Evolutionary conservation across 2,329 filamentous ascomycete species (phyloP).

Genomic region (Penicillium frequentans): DNA sequence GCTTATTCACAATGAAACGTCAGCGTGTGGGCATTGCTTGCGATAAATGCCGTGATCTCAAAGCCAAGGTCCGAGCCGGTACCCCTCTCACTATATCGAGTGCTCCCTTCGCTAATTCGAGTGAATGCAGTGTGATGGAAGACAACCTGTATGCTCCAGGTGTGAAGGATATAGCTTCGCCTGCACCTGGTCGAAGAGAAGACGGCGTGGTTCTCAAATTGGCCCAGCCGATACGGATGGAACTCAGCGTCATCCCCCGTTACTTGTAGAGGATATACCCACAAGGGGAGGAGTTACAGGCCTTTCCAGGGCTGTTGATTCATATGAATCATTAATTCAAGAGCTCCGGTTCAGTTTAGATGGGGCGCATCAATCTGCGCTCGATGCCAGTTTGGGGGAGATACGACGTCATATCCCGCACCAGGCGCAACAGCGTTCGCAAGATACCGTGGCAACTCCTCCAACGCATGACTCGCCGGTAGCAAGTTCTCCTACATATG

Average conservation of each 20-base stretch:
- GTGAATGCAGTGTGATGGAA: slow-evolving; percentile 26
- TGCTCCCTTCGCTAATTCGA: neutral
- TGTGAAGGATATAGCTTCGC: slow-evolving; percentile 30
- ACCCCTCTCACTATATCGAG: neutral
- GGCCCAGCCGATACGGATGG: neutral
- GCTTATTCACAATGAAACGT: slow-evolving; percentile 8
- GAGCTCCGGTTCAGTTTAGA: slow-evolving; percentile 14
- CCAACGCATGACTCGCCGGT: neutral
- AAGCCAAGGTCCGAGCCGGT: slow-evolving; percentile 21
- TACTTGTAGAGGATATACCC: neutral
- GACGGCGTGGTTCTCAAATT: neutral
- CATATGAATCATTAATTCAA: slow-evolving; percentile 17
- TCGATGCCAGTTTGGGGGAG: neutral
- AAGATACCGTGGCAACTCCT: neutral
- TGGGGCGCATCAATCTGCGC: neutral
- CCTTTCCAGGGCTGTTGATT: neutral
- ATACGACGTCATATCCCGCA: neutral
- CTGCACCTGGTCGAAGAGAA: slow-evolving; percentile 25
- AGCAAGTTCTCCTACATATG: slow-evolving; percentile 27
- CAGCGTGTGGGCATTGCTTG: slow-evolving; percentile 24
- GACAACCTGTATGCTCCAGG: slow-evolving; percentile 26
- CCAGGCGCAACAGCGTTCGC: neutral
- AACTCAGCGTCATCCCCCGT: neutral
- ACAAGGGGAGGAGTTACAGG: neutral
- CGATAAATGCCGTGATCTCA: slow-evolving; percentile 24